Percentiles rank a stretch among this genome's conserved stretches.
Conservation (phyloP, 2,329 filamentous ascomycete species). For the Tetracladium maxilliforme region DNA sequence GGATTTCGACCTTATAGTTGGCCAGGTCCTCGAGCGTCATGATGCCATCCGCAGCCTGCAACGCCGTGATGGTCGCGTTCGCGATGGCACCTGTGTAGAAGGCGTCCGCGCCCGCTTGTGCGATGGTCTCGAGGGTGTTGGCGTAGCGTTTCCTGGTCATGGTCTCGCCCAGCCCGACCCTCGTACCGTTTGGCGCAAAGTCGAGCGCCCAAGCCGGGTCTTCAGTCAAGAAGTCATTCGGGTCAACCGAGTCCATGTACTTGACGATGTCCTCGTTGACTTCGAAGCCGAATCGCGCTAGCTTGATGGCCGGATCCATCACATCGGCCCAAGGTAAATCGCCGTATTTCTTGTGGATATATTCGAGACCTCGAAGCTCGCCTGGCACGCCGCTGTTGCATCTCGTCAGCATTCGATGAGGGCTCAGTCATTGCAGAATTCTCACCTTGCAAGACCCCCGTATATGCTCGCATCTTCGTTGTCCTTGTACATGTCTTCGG, state of each 20-base stretch:
- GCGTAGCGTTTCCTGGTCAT: constrained; percentile 76
- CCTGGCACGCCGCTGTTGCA: constrained; percentile 33
- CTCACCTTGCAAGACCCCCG: constrained; percentile 41
- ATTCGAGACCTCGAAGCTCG: constrained; percentile 22
- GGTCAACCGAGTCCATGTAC: constrained; percentile 32
- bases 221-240: constrained; percentile 53
- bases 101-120: constrained; percentile 52
- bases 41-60: constrained; percentile 61
- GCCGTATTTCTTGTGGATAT: constrained; percentile 29
- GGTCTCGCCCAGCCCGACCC: constrained; percentile 56
- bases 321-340: constrained; percentile 36
- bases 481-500: constrained; percentile 51
- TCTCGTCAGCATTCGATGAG: neutral
- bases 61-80: constrained; percentile 53
- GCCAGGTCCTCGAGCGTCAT: constrained; percentile 71
- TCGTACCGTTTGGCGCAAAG: constrained; percentile 71
- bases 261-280: constrained; percentile 47
- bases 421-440: constrained; percentile 1
- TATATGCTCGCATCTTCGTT: constrained; percentile 35
- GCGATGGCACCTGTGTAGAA: constrained; percentile 66
- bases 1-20: constrained; percentile 54
- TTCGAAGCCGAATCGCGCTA: constrained; percentile 44
- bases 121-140: constrained; percentile 64
- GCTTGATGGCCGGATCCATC: constrained; percentile 40
- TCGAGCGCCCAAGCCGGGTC: constrained; percentile 74